Evolutionary conservation across 1,139 yeast species (phyloP).

Genomic region (Lizanozyma gosingica): DNA sequence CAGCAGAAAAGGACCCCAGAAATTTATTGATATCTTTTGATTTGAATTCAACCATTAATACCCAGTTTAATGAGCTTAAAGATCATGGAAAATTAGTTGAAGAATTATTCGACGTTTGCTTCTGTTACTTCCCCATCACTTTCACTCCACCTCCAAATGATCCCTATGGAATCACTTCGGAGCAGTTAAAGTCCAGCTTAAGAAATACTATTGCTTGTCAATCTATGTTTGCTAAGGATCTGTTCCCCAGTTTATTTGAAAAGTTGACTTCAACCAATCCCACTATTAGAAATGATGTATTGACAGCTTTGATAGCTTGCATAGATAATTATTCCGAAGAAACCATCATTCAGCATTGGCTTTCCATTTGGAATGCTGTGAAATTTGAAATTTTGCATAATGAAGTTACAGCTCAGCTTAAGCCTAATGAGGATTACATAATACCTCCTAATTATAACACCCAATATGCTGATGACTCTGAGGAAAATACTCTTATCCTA

Average conservation of each 20-base stretch:
- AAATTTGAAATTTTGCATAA: constrained; percentile 82
- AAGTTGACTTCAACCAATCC: constrained; percentile 81
- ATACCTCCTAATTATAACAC: constrained; percentile 22
- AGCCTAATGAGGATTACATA: constrained; percentile 16
- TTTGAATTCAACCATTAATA: constrained; percentile 43
- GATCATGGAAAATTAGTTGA: constrained; percentile 21
- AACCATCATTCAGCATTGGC: constrained; percentile 52
- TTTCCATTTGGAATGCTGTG: constrained; percentile 76
- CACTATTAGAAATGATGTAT: constrained; percentile 65
- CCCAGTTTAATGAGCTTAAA: constrained; percentile 21
- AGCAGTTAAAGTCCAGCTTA: constrained; percentile 55
- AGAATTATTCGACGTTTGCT: constrained; percentile 77
- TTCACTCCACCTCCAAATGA: constrained; percentile 90
- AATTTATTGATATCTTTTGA: constrained; percentile 68
- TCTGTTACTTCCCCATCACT: constrained; percentile 94
- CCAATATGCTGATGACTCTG: constrained; percentile 21
- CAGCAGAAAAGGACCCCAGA: constrained; percentile 91
- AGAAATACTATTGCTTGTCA: constrained; percentile 57
- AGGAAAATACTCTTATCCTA: constrained; percentile 17
- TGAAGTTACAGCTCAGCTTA: constrained; percentile 33
- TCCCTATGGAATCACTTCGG: constrained; percentile 75
- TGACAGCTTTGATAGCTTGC: constrained; percentile 53
- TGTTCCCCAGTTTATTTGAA: constrained; percentile 71
- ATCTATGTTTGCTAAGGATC: constrained; percentile 57
- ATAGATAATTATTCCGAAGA: constrained; percentile 41